These are phyloP conservation scores for Rutstroemia sp. DNA, from an alignment of 2,329 filamentous ascomycete species.

Conservation along the genomic window DNA sequence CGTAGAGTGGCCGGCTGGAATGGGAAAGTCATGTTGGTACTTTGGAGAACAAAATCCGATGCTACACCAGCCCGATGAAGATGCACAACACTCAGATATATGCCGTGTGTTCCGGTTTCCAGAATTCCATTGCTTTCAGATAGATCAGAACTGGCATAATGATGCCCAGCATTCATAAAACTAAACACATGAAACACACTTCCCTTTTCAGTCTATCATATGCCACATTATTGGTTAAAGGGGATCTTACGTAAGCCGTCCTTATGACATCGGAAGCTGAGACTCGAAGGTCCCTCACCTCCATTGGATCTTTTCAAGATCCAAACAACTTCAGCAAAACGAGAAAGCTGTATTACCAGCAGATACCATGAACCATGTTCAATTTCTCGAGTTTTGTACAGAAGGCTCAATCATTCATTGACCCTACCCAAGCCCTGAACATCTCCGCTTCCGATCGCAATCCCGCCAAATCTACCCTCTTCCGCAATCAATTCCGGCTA, in stretches of 20 bases:
- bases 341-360: conserved; percentile 13
- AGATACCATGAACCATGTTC: conserved; percentile 43
- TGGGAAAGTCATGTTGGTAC: no score
- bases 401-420: conserved; percentile 92
- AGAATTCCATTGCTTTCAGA: neutral
- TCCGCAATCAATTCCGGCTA: conserved; percentile 93
- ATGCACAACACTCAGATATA: no score
- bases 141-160: neutral
- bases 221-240: neutral
- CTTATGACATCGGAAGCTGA: conserved; percentile 9
- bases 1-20: no score
- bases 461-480: conserved; percentile 85
- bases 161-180: neutral
- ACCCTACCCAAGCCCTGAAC: conserved; percentile 71
- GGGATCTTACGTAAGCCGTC: neutral
- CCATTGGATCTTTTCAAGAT: neutral
- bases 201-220: neutral
- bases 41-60: no score
- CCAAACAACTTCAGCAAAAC: neutral
- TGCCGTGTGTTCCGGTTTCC: no score
- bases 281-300: conserved; percentile 10
- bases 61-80: no score
- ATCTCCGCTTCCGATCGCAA: conserved; percentile 68
- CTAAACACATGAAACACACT: conserved; percentile 1
- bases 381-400: conserved; percentile 77